Conservation (phyloP, 352 stramenopile genomes). For the Globisporangium emineosum region DNA sequence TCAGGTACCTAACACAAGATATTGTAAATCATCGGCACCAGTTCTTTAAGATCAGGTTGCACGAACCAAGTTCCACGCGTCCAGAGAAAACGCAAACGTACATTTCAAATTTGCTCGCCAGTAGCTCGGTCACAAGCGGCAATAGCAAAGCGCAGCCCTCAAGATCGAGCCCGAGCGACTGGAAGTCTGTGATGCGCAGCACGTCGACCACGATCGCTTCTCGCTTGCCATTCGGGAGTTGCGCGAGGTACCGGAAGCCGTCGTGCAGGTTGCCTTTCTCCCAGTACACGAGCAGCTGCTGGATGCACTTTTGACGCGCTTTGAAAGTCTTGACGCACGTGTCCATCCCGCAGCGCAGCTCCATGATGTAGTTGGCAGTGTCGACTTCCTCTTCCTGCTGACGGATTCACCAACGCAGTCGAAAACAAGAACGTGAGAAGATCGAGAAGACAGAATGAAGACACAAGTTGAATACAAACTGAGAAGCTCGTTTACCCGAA, state of each 20-base stretch:
- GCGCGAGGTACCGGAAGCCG: slow-evolving; percentile 57
- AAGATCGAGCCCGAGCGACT: slow-evolving; percentile 62
- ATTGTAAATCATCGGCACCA: background rate
- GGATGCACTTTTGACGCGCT: slow-evolving; percentile 59
- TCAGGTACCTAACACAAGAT: slow-evolving; percentile 44
- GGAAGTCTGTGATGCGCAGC: slow-evolving; percentile 57
- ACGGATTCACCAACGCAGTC: background rate
- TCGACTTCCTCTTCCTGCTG: slow-evolving; percentile 20
- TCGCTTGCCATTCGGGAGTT: slow-evolving; percentile 65
- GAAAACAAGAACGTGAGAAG: background rate
- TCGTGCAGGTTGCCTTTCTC: slow-evolving; percentile 68
- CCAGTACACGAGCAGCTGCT: slow-evolving; percentile 70
- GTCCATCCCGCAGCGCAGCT: slow-evolving; percentile 84
- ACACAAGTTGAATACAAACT: background rate
- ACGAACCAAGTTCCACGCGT: slow-evolving; percentile 1
- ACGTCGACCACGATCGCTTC: slow-evolving; percentile 76
- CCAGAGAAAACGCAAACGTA: slow-evolving; percentile 20
- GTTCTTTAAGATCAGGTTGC: background rate
- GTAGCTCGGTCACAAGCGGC: slow-evolving; percentile 67
- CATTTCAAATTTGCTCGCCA: slow-evolving; percentile 64
- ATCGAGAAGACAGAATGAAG: background rate
- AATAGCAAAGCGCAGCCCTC: slow-evolving; percentile 73
- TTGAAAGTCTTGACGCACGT: slow-evolving; percentile 75
- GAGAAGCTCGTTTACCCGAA: background rate
- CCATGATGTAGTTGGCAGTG: slow-evolving; percentile 74